Conservation (phyloP, 768 basidiomycete genomes). For the Vararia minispora region DNA sequence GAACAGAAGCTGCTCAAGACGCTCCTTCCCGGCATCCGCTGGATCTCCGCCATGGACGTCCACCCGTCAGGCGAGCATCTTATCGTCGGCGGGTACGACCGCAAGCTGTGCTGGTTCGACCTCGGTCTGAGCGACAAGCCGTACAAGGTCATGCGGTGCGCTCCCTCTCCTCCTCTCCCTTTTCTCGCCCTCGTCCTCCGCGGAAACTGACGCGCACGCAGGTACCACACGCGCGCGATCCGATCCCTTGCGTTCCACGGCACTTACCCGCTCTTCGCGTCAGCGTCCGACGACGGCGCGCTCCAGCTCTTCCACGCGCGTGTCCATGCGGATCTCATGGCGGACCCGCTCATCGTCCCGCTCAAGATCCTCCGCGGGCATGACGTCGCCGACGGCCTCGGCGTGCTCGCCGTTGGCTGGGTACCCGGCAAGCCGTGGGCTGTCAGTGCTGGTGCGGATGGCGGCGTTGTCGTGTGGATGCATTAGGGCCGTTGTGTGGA, state of each 20-base stretch:
- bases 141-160: conserved; percentile 88
- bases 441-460: conserved; percentile 87
- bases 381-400: conserved; percentile 70
- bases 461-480: conserved; percentile 81
- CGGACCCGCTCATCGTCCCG: conserved; percentile 95
- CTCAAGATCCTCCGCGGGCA: conserved; percentile 96
- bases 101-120: conserved; percentile 98
- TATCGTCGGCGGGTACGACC: conserved; percentile 95
- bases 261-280: conserved; percentile 90
- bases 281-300: conserved; percentile 92
- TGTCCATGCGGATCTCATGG: conserved; percentile 91
- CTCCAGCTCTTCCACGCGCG: conserved; percentile 96
- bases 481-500: conserved; percentile 34
- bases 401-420: conserved; percentile 89
- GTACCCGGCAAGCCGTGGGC: conserved; percentile 87
- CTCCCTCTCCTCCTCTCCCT: conserved; percentile 9
- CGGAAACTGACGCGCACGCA: conserved; percentile 20
- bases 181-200: background rate
- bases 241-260: conserved; percentile 92
- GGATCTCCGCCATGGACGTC: conserved; percentile 97
- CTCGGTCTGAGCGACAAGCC: conserved; percentile 93
- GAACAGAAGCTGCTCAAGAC: conserved; percentile 92
- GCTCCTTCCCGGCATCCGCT: conserved; percentile 87
- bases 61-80: conserved; percentile 95
- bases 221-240: conserved; percentile 90